Percentiles rank a stretch among this genome's conserved stretches.
Conservation (phyloP, 2,329 filamentous ascomycete species). For the Pestalotiopsis sp. region DNA sequence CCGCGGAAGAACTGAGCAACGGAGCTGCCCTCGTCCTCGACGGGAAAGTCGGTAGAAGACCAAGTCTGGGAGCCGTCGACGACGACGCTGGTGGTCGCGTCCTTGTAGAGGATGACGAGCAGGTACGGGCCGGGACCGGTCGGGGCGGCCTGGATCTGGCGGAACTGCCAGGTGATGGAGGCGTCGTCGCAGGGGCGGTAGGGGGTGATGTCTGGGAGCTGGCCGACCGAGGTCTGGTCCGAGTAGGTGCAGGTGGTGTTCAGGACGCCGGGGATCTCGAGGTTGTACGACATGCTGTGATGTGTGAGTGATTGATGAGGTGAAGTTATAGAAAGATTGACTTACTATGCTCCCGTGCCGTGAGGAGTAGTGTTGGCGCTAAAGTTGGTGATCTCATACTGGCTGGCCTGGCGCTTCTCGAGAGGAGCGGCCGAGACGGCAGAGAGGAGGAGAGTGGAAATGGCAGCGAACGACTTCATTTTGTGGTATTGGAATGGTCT, state of each 20-base stretch:
- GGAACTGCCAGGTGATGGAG: conserved; percentile 1
- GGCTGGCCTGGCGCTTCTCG: conserved; percentile 8
- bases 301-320: neutral
- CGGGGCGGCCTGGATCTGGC: neutral
- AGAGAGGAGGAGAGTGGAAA: conserved; percentile 27
- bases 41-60: conserved; percentile 6
- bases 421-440: conserved; percentile 9
- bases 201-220: conserved; percentile 3
- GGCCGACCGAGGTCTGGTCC: neutral
- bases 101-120: conserved; percentile 4
- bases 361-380: conserved; percentile 11
- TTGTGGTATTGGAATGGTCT: neutral
- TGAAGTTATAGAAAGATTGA: neutral
- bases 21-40: conserved; percentile 17
- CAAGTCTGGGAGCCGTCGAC: conserved; percentile 10
- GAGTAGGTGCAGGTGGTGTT: conserved; percentile 8
- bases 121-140: conserved; percentile 2
- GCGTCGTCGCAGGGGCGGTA: neutral
- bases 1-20: conserved; percentile 25
- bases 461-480: conserved; percentile 10
- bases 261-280: conserved; percentile 7
- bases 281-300: neutral
- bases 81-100: neutral
- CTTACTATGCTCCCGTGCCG: conserved; percentile 10
- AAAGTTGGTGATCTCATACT: conserved; percentile 11